These are phyloP conservation scores for Paraphaeosphaeria sporulosa DNA, from an alignment of 2,329 filamentous ascomycete species.

Conservation along the genomic window DNA sequence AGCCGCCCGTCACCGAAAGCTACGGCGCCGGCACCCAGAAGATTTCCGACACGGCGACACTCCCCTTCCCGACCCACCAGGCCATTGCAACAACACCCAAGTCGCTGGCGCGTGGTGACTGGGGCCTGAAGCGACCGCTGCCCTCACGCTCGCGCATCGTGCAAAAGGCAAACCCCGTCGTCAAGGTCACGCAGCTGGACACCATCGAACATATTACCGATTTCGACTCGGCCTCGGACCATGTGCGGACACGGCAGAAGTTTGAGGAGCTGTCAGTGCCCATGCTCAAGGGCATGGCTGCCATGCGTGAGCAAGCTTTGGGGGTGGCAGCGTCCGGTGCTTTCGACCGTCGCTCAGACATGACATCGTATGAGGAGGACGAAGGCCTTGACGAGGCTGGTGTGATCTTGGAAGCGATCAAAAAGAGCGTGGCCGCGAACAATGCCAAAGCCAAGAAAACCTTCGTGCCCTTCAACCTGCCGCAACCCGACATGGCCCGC, in stretches of 20 bases:
- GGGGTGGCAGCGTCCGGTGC: slow-evolving; percentile 29
- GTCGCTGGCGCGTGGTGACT: slow-evolving; percentile 81
- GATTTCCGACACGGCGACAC: slow-evolving; percentile 74
- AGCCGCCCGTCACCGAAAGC: slow-evolving; percentile 57
- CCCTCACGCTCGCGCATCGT: slow-evolving; percentile 75
- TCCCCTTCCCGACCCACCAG: slow-evolving; percentile 80
- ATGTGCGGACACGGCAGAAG: slow-evolving; percentile 81
- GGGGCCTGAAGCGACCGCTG: slow-evolving; percentile 88
- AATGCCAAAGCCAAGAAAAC: slow-evolving; percentile 6
- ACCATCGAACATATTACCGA: slow-evolving; percentile 89
- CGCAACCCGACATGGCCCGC: slow-evolving; percentile 29
- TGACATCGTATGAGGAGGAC: slow-evolving; percentile 37
- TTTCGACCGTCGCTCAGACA: slow-evolving; percentile 44
- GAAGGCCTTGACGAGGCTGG: slow-evolving; percentile 38
- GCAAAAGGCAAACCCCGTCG: slow-evolving; percentile 72
- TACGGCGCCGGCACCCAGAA: slow-evolving; percentile 58
- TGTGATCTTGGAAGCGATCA: slow-evolving; percentile 34
- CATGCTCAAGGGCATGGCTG: slow-evolving; percentile 57
- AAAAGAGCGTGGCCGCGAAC: slow-evolving; percentile 24
- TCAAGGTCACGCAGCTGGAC: slow-evolving; percentile 81
- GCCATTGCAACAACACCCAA: slow-evolving; percentile 79
- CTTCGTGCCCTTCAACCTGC: slow-evolving; percentile 27
- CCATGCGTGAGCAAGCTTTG: slow-evolving; percentile 30
- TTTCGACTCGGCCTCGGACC: slow-evolving; percentile 82
- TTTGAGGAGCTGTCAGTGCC: slow-evolving; percentile 83